Conservation (phyloP, 139 green algal genomes). For the Trebouxia sp. region DNA sequence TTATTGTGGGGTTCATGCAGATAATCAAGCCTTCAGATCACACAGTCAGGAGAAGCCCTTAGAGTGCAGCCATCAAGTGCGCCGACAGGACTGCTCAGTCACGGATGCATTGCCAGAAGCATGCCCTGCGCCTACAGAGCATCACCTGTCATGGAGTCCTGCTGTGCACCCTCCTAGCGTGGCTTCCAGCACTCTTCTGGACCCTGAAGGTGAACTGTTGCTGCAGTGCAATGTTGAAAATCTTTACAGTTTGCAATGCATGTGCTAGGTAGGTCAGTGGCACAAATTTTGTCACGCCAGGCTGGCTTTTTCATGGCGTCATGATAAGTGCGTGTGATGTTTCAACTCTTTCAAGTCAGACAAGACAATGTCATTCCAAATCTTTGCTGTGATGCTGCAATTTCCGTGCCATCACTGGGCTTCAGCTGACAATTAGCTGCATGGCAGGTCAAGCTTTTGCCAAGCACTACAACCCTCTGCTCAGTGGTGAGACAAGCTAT, state of each 20-base stretch:
- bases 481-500: not conserved
- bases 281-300: too few relatives aligned
- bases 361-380: not conserved
- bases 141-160: not conserved
- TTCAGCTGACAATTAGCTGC: not conserved
- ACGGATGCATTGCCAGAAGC: not conserved
- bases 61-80: too few relatives aligned
- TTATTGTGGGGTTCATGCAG: not conserved
- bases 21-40: not conserved
- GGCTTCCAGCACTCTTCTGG: conserved; percentile 10
- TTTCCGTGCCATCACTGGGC: too few relatives aligned
- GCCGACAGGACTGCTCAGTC: too few relatives aligned
- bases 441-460: conserved; percentile 10
- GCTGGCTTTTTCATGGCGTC: too few relatives aligned
- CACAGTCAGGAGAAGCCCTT: not conserved
- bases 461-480: conserved; percentile 22
- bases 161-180: not conserved
- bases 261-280: too few relatives aligned
- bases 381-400: not conserved
- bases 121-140: conserved; percentile 2
- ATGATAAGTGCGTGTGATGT: too few relatives aligned
- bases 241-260: not conserved
- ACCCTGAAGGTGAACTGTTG: conserved; percentile 25
- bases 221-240: too few relatives aligned
- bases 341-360: too few relatives aligned